Conservation (phyloP, 768 basidiomycete species). For the Suillus bovinus region DNA sequence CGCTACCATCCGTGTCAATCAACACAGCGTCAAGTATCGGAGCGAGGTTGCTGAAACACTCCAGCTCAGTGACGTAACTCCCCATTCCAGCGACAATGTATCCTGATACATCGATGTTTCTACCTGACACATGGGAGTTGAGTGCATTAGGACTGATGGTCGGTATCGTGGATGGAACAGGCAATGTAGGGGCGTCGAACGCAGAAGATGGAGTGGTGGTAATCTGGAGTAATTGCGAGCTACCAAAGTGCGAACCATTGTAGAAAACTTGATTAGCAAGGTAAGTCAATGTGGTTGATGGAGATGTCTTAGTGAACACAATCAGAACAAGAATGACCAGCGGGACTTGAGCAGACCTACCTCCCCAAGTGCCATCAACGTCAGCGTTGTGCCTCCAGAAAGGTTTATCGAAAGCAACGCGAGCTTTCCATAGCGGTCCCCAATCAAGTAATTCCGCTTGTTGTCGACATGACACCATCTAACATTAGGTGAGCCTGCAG, state of each 20-base stretch:
- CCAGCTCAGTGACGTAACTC: conserved; percentile 59
- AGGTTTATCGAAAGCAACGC: conserved; percentile 59
- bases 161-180: conserved; percentile 49
- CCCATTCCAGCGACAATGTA: conserved; percentile 53
- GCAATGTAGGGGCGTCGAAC: conserved; percentile 45
- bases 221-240: conserved; percentile 76
- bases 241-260: conserved; percentile 79
- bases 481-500: conserved; percentile 4
- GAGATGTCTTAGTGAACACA: conserved; percentile 52
- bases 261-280: conserved; percentile 70
- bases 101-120: conserved; percentile 34
- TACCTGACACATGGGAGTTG: conserved; percentile 32
- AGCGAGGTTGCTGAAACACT: conserved; percentile 73
- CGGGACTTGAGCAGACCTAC: conserved; percentile 36
- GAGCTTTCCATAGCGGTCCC: conserved; percentile 73
- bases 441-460: conserved; percentile 55
- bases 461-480: conserved; percentile 57
- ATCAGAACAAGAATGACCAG: conserved; percentile 10
- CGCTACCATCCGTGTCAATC: conserved; percentile 69
- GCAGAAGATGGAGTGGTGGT: conserved; percentile 43
- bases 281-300: conserved; percentile 71
- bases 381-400: conserved; percentile 38
- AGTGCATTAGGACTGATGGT: conserved; percentile 41
- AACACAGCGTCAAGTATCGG: conserved; percentile 83
- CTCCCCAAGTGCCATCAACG: conserved; percentile 70